Evolutionary conservation across 2,329 filamentous ascomycete genomes (phyloP).

Genomic region (Colletotrichum sp.): DNA sequence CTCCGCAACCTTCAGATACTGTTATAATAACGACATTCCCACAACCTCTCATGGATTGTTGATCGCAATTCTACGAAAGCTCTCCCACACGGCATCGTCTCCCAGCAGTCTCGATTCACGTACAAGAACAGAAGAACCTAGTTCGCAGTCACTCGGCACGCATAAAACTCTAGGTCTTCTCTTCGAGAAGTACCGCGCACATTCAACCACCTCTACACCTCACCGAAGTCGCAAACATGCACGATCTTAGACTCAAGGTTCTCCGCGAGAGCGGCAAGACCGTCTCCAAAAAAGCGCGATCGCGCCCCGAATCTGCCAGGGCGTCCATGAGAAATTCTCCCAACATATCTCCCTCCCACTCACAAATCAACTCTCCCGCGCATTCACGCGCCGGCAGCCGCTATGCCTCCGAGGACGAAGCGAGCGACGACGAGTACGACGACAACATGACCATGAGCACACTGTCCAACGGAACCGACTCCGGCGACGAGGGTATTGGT

Average conservation of each 20-base stretch:
- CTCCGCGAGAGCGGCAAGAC: slow-evolving; percentile 76
- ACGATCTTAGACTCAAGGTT: slow-evolving; percentile 70
- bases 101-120: background rate
- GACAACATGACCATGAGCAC: slow-evolving; percentile 51
- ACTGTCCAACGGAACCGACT: slow-evolving; percentile 44
- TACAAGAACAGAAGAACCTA: slow-evolving; percentile 6
- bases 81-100: background rate
- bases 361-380: slow-evolving; percentile 60
- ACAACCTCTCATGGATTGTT: background rate
- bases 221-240: slow-evolving; percentile 49
- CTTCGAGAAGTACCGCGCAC: background rate
- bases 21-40: background rate
- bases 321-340: slow-evolving; percentile 64
- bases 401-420: slow-evolving; percentile 69
- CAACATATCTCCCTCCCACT: slow-evolving; percentile 62
- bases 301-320: slow-evolving; percentile 59
- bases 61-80: background rate
- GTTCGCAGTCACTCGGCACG: background rate
- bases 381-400: slow-evolving; percentile 66
- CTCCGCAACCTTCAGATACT: background rate
- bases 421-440: slow-evolving; percentile 58
- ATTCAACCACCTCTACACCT: background rate
- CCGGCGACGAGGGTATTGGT: slow-evolving; percentile 61
- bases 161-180: background rate
- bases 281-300: slow-evolving; percentile 69